These are phyloP conservation scores for Ceratocystis alfenasii DNA, from an alignment of 2,329 filamentous ascomycete species.

Conservation along the genomic window DNA sequence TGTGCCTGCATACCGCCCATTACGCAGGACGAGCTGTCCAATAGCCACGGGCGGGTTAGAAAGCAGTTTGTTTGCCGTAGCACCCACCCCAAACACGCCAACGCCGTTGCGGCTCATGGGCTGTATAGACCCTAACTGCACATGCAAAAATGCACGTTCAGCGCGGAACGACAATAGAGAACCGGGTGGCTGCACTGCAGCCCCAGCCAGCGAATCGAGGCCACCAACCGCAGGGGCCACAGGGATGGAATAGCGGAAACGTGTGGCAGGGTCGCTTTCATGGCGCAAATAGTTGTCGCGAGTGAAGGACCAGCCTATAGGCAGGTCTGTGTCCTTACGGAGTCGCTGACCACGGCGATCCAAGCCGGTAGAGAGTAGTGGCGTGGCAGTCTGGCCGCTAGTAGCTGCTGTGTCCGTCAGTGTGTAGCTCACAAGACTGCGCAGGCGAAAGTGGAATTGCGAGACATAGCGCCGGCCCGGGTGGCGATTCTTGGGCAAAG, in stretches of 20 bases:
- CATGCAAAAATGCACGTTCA: conserved; percentile 32
- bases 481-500: conserved; percentile 28
- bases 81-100: not conserved
- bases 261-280: conserved; percentile 31
- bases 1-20: conserved; percentile 33
- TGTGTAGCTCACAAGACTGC: conserved; percentile 31
- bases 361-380: conserved; percentile 32
- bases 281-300: conserved; percentile 32
- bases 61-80: conserved; percentile 23
- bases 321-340: conserved; percentile 29
- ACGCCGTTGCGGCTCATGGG: conserved; percentile 15
- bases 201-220: conserved; percentile 12
- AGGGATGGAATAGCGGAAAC: conserved; percentile 36
- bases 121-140: conserved; percentile 32
- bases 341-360: conserved; percentile 32
- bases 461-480: conserved; percentile 30
- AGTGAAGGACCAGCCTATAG: conserved; percentile 31
- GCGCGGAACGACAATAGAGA: conserved; percentile 34
- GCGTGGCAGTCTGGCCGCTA: conserved; percentile 24
- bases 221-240: conserved; percentile 24
- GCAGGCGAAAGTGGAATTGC: conserved; percentile 32
- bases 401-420: conserved; percentile 32
- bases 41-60: conserved; percentile 34
- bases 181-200: conserved; percentile 29
- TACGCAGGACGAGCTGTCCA: conserved; percentile 33